Percentiles rank a stretch among this genome's conserved stretches.
These are phyloP conservation scores for Gracilaria gracilis DNA, from an alignment of 23 red algal species.

Conservation along the genomic window DNA sequence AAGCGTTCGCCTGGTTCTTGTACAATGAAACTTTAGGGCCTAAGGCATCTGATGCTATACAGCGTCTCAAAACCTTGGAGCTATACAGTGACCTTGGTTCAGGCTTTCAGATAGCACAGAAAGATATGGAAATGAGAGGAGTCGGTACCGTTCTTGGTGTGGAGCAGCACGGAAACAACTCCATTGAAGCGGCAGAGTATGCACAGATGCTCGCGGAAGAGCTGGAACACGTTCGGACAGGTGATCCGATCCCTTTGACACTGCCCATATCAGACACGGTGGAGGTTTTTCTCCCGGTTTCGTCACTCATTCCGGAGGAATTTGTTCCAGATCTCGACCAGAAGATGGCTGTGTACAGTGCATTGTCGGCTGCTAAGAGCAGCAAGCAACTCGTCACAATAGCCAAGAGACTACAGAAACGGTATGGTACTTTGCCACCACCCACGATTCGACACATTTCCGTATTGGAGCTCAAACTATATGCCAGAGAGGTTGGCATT, in stretches of 20 bases:
- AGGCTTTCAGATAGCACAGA: constrained; percentile 90
- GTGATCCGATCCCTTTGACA: constrained; percentile 55
- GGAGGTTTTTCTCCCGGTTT: constrained; percentile 72
- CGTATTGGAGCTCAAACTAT: constrained; percentile 64
- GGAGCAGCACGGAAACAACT: constrained; percentile 84
- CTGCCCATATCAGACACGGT: constrained; percentile 36
- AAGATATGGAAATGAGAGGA: constrained; percentile 97
- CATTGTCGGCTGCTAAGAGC: constrained; percentile 29
- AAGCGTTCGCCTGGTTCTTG: constrained; percentile 83
- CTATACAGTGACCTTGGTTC: constrained; percentile 62
- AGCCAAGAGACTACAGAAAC: constrained; percentile 29
- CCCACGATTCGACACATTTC: constrained; percentile 50
- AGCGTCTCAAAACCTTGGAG: constrained; percentile 61
- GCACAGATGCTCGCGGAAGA: constrained; percentile 76
- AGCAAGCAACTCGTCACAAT: constrained; percentile 5
- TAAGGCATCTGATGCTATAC: constrained; percentile 10
- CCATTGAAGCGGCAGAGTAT: constrained; percentile 72
- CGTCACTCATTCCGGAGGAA: constrained; percentile 68
- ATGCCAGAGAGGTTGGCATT: constrained; percentile 61
- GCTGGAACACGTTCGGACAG: constrained; percentile 57
- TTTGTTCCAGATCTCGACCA: constrained; percentile 74
- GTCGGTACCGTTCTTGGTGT: constrained; percentile 89
- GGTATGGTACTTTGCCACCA: constrained; percentile 64
- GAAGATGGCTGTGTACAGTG: constrained; percentile 69
- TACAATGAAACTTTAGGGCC: constrained; percentile 27